Conservation (phyloP, 2,329 filamentous ascomycete species). For the Plectosphaerella plurivora region DNA sequence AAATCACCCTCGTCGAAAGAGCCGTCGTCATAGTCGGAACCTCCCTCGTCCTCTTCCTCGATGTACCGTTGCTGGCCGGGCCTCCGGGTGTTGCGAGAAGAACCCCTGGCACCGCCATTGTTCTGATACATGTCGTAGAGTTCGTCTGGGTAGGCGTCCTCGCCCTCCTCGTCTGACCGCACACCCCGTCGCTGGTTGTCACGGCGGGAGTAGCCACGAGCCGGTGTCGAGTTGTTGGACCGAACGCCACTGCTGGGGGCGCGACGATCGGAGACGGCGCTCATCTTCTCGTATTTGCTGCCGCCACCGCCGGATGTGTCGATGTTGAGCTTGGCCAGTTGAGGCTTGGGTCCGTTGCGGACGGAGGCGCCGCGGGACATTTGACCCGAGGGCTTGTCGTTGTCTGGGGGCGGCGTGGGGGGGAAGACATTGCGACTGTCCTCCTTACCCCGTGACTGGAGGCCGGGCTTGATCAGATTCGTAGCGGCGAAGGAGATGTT, state of each 20-base stretch:
- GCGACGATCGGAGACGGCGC: conserved; percentile 34
- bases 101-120: conserved; percentile 30
- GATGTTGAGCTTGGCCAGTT: conserved; percentile 60
- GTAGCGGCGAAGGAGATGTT: conserved; percentile 89
- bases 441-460: conserved; percentile 77
- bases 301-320: conserved; percentile 38
- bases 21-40: conserved; percentile 65
- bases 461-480: conserved; percentile 83
- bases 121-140: conserved; percentile 61
- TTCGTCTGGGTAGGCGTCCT: conserved; percentile 63
- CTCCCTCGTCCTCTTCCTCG: conserved; percentile 75
- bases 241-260: conserved; percentile 26
- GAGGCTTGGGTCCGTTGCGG: conserved; percentile 55
- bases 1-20: conserved; percentile 75
- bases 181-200: conserved; percentile 11
- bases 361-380: conserved; percentile 56
- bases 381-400: conserved; percentile 54
- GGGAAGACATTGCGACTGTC: conserved; percentile 83
- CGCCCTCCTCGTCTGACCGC: conserved; percentile 42
- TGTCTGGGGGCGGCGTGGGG: conserved; percentile 95
- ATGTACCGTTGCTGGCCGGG: conserved; percentile 58
- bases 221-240: conserved; percentile 30
- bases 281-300: conserved; percentile 51
- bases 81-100: conserved; percentile 24
- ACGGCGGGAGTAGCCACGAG: conserved; percentile 21